Conservation (phyloP, 176 grass and related monocot genomes). For the Eremochloa ophiuroides region DNA sequence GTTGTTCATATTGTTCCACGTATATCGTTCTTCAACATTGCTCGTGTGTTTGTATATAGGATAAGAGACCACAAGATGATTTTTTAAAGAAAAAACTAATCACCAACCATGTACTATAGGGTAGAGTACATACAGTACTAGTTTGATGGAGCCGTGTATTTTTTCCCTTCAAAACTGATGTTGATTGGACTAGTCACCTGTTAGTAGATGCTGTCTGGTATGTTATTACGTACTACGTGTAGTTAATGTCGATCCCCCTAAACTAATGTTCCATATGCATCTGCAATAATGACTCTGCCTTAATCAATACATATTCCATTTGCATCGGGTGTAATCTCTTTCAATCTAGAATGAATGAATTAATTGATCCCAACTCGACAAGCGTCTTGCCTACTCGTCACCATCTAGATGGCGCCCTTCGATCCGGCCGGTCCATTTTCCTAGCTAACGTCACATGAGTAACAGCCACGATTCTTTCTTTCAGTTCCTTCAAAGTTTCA, state of each 20-base stretch:
- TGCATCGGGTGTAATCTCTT: slow-evolving; percentile 8
- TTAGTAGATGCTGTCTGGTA: not conserved
- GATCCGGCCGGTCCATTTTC: slow-evolving; percentile 33
- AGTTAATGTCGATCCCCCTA: not conserved
- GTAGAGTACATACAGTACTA: too few species aligned
- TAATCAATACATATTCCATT: slow-evolving; percentile 23
- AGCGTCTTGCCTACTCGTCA: slow-evolving; percentile 12
- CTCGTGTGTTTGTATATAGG: not conserved
- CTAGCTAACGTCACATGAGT: slow-evolving; percentile 45
- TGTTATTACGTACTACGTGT: not conserved
- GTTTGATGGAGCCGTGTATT: not conserved
- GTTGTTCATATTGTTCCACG: not conserved
- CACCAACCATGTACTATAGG: not conserved
- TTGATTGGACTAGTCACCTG: not conserved
- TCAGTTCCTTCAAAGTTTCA: slow-evolving; percentile 19
- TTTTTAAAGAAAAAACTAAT: not conserved
- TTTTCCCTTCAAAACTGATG: not conserved
- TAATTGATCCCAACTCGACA: slow-evolving; percentile 20
- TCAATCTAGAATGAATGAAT: slow-evolving; percentile 20
- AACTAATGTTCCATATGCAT: slow-evolving; percentile 9
- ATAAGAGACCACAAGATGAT: not conserved
- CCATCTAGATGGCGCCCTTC: slow-evolving; percentile 26
- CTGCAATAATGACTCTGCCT: slow-evolving; percentile 19
- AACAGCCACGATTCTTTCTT: slow-evolving; percentile 25
- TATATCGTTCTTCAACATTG: not conserved